A percentile compares a stretch with the other conserved stretches of the same genome.
These are phyloP conservation scores for Chalara sp. DNA, from an alignment of 2,329 filamentous ascomycete species.

Conservation along the genomic window DNA sequence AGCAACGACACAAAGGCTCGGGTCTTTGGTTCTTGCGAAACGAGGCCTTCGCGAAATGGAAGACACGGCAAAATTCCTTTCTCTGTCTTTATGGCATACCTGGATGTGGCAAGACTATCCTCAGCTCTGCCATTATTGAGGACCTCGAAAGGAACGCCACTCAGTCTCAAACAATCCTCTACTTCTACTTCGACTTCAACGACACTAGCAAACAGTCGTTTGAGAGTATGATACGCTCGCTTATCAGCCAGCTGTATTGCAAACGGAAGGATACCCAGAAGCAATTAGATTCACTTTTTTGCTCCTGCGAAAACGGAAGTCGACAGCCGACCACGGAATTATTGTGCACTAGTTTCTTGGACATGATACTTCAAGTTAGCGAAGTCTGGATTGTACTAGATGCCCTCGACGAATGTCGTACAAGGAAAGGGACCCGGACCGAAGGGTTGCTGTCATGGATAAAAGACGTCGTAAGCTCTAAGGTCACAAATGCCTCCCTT, in stretches of 20 bases:
- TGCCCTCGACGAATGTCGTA: constrained; percentile 25
- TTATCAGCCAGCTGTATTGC: constrained; percentile 29
- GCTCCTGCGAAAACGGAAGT: constrained; percentile 15
- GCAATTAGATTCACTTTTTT: constrained; percentile 23
- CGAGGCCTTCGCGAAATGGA: constrained; percentile 26
- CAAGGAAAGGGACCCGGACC: neutral
- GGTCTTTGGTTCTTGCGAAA: constrained; percentile 30
- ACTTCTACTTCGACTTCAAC: constrained; percentile 35
- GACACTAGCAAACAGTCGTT: constrained; percentile 29
- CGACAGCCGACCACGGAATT: constrained; percentile 18
- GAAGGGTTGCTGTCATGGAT: neutral
- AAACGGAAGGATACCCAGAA: constrained; percentile 9
- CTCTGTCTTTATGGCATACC: constrained; percentile 34
- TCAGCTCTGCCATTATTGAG: constrained; percentile 30
- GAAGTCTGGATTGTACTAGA: constrained; percentile 24
- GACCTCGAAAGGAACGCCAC: neutral
- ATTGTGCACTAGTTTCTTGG: constrained; percentile 11
- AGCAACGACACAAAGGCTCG: constrained; percentile 26
- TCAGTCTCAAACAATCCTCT: constrained; percentile 2
- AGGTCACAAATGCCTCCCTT: neutral
- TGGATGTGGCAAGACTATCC: constrained; percentile 36
- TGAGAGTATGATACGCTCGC: constrained; percentile 29
- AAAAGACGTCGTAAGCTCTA: neutral
- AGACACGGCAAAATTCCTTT: constrained; percentile 19
- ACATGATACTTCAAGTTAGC: constrained; percentile 21